phyloP scores from a whole-genome alignment of 306 rosid genomes.

The Hylodesmum podocarpum region DNA sequence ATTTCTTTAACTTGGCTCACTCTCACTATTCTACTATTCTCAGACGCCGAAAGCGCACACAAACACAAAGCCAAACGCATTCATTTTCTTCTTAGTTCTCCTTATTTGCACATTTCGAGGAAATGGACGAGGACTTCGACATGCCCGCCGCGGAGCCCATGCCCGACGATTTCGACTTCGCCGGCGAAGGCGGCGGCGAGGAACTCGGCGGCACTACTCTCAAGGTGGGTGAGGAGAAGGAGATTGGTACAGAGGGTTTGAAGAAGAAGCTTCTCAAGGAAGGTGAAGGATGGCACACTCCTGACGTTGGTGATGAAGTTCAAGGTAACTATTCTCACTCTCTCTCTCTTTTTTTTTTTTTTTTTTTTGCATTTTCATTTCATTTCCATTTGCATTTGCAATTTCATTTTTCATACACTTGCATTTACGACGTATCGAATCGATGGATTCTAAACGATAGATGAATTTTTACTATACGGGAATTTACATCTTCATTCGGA shows the following conservation, averaged over 20 bases:
- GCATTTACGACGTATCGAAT: no score
- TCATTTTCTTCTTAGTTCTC: not conserved
- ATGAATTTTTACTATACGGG: no score
- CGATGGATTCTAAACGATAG: no score
- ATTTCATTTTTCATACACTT: no score
- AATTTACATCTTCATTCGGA: no score
- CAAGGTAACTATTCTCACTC: constrained; percentile 72
- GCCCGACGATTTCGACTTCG: constrained; percentile 71
- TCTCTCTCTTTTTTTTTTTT: not conserved
- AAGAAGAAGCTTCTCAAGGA: constrained; percentile 89
- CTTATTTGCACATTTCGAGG: not conserved
- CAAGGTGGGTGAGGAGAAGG: constrained; percentile 88
- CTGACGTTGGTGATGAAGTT: constrained; percentile 89
- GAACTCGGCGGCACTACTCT: not conserved
- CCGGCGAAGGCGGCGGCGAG: constrained; percentile 22
- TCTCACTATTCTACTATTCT: no score
- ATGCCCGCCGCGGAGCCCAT: constrained; percentile 46
- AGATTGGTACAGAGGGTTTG: constrained; percentile 78
- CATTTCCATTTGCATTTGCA: no score
- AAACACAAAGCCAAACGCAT: not conserved
- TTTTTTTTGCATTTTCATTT: no score
- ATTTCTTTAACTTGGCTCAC: no score
- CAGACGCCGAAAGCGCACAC: no score
- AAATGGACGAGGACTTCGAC: constrained; percentile 76
- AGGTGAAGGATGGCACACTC: constrained; percentile 79